Percentiles rank a stretch among this genome's conserved stretches.
Evolutionary conservation across 345 rosid species (phyloP).

Genomic region (Hibiscus mutabilis): DNA sequence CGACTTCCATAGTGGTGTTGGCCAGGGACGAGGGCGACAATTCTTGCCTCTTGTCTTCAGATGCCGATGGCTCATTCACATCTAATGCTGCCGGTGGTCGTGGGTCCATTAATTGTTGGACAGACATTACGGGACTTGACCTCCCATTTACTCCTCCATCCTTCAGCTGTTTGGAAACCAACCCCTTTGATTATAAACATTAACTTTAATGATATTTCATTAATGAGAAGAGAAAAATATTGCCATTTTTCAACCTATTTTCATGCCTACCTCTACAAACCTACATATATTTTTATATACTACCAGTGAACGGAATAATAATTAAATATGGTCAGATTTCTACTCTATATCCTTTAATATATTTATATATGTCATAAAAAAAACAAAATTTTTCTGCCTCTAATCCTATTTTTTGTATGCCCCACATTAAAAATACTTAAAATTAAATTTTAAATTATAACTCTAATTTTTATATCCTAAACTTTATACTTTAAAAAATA

Average conservation of each 20-base stretch:
- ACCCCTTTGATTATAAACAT: neutral
- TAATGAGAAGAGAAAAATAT: neutral
- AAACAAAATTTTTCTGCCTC: too few species aligned
- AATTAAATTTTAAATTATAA: too few species aligned
- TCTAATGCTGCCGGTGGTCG: conserved; percentile 29
- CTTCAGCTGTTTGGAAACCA: conserved; percentile 19
- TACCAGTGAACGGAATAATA: too few species aligned
- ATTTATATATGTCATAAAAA: too few species aligned
- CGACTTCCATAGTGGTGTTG: conserved; percentile 12
- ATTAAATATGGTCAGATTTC: too few species aligned
- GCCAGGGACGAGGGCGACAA: conserved; percentile 22
- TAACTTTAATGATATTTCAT: neutral
- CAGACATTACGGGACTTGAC: conserved; percentile 23
- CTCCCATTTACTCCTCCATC: conserved; percentile 16
- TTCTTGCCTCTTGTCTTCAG: conserved; percentile 29
- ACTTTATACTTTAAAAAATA: too few species aligned
- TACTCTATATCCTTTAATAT: too few species aligned
- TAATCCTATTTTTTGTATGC: too few species aligned
- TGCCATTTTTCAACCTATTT: neutral
- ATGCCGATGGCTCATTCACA: conserved; percentile 25
- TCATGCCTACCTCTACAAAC: too few species aligned
- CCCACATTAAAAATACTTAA: too few species aligned
- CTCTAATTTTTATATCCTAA: too few species aligned
- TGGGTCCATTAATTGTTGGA: conserved; percentile 32
- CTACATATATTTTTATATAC: too few species aligned